Evolutionary conservation across 1,284 basidiomycete species (phyloP), one percentile per base, ranked within the genome.

Genomic region (Psilocybe mexicana): DNA sequence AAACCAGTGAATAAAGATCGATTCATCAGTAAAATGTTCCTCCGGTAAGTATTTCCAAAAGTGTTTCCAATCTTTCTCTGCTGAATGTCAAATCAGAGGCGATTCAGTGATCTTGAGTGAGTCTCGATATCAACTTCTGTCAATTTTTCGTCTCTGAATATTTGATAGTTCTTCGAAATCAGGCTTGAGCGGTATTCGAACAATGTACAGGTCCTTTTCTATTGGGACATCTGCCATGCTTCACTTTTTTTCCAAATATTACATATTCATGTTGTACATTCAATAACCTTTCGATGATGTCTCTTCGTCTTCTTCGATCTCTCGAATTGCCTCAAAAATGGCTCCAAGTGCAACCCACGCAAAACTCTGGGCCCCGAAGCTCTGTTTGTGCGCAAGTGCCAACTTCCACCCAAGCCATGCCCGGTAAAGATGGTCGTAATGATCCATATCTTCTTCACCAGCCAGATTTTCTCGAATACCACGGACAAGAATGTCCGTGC

Each of bases 1-100:
- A 98, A 98, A 75, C 93, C 97, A 2, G 89, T 99, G 61, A 98
- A 99, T 82, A 98, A 97, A 78, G 95, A 99, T 77, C 85, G 97
- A 44, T 99, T 99, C 79, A 97, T 99, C 73, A 97, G 94, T 78
- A 99, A 96, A 78, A 97, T 98, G 89, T 94, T 94, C 73, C 73
- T 94, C 59, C 83, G 92, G 92, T 92, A 67, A 55, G 85, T 72
- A 8, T 44, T 8, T 33, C 8, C 43, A 25, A 2, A 44, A 54
- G 11, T 45, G 18, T 14, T 40, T 46, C 30, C 43, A 26, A 28
- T 45, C 25, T n/a, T 26, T 24, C 36, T 38, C 40, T 23, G 45
- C 42, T 57, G 51, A 26, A 57, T 60, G 58, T 33, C 30, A 6
- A 61, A 25, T 64, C 65, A 93, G 93, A 52, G 95, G 95, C 35